Base-by-base conservation (phyloP, 352 stramenopile genomes). In the Globisporangium parvum region DNA sequence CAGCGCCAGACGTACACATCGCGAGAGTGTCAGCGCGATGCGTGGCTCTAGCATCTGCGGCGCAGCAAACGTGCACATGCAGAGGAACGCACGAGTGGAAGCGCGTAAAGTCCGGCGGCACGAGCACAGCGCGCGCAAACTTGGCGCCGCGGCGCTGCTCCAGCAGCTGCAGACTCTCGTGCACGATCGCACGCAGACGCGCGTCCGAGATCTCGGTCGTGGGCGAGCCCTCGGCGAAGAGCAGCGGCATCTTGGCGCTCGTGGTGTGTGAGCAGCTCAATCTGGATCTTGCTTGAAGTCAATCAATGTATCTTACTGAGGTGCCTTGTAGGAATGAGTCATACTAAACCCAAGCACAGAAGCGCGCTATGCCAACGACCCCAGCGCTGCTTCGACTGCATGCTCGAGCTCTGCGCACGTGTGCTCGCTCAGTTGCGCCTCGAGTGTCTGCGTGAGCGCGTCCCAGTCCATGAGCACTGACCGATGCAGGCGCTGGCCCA, bases 51-150 rank as follows among this genome's bases (percentile, higher is more conserved):
- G n/a, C 18, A n/a, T 23, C n/a, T 58, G 24, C 51, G 47, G 6
- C 15, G 14, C 20, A 9, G 41, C 35, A 48, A 21, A 60, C 11
- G 53, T 15, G 48, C 21, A 51, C 26, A 31, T 6, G 41, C 20
- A 24, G 41, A 44, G 5, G 39, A 6, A 64, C 79, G 61, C 88
- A 93, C 63, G 92, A 98, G 79, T 98, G 91, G 68, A 96, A 98
- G 42, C 96, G 79, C 15, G 96, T 98, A 61, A 96, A 98, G 62
- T 99, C 96, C 0, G 96, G 96, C n/a, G 96, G 95, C 3, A 98
- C 71, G 45, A 99, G 75, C 54, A 95, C 81, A 1, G 94, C 91
- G 21, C 91, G 77, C 55, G 75, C 37, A 41, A 74, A 85, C 53
- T 71, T 81, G 40, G 60, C 61, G 9, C 82, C 74, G 26, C 75